Percentiles rank a stretch among this genome's conserved stretches.
Conservation (phyloP, 164 flowering plant species). For the Aristolochia fimbriata region DNA sequence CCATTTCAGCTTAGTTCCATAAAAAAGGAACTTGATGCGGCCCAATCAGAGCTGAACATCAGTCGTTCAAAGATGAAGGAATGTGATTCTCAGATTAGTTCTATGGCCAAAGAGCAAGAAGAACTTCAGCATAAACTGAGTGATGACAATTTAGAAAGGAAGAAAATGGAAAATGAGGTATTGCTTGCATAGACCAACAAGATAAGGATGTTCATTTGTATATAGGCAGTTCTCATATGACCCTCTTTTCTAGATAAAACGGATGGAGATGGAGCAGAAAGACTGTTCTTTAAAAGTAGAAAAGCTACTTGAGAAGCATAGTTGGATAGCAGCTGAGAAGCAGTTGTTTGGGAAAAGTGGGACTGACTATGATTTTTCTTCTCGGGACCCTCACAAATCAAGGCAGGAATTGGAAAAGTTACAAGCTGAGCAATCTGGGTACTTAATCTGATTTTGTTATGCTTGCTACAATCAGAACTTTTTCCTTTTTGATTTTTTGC, state of each 20-base stretch:
- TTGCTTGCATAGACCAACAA: too few species aligned
- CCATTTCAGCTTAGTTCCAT: slow-evolving; percentile 45
- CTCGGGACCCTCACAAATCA: slow-evolving; percentile 68
- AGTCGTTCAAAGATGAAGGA: slow-evolving; percentile 74
- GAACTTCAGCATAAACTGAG: slow-evolving; percentile 54
- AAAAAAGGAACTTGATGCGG: slow-evolving; percentile 44
- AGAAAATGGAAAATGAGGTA: slow-evolving; percentile 95
- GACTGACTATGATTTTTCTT: slow-evolving; percentile 84
- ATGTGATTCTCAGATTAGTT: slow-evolving; percentile 73
- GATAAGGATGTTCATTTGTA: too few species aligned
- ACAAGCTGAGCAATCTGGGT: slow-evolving; percentile 88
- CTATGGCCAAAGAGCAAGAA: slow-evolving; percentile 70
- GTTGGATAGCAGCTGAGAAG: slow-evolving; percentile 89
- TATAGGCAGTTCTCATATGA: too few species aligned
- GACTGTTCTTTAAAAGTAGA: slow-evolving; percentile 86
- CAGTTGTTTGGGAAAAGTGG: slow-evolving; percentile 88
- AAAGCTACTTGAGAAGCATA: slow-evolving; percentile 74
- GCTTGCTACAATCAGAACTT: not conserved
- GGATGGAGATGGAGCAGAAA: slow-evolving; percentile 89
- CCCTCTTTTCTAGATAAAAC: slow-evolving; percentile 47
- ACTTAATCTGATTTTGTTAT: not conserved
- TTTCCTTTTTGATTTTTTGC: not conserved
- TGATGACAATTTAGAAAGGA: slow-evolving; percentile 73
- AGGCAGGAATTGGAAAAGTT: slow-evolving; percentile 67
- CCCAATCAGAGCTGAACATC: slow-evolving; percentile 44